These are phyloP conservation scores for Melanopsichium pennsylvanicum DNA, from an alignment of 1,284 basidiomycete genomes.

Conservation along the genomic window DNA sequence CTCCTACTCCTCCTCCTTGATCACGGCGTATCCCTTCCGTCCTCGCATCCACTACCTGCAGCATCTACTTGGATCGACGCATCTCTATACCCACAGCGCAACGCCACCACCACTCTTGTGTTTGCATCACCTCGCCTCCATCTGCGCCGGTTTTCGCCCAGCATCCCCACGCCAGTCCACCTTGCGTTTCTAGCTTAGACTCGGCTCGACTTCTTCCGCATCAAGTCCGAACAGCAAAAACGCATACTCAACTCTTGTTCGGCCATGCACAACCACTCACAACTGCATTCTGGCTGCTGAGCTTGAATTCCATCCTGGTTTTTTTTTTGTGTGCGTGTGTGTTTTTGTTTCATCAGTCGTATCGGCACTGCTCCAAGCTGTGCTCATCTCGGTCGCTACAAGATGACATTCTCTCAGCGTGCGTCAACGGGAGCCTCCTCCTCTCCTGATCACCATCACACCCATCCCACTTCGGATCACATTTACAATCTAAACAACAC, in stretches of 20 bases:
- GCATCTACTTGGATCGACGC: too few relatives aligned
- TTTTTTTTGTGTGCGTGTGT: too few relatives aligned
- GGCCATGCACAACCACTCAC: conserved; percentile 25
- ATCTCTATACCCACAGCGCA: too few relatives aligned
- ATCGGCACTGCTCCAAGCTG: background rate
- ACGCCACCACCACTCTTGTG: too few relatives aligned
- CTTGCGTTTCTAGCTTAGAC: background rate
- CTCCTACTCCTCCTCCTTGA: too few relatives aligned
- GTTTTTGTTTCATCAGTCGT: too few relatives aligned
- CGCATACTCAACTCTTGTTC: background rate
- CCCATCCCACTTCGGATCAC: background rate
- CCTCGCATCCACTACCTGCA: too few relatives aligned
- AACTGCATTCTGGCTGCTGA: conserved; percentile 12
- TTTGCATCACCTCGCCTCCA: conserved; percentile 10
- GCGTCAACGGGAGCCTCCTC: background rate
- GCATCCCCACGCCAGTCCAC: conserved; percentile 11
- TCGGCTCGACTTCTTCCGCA: conserved; percentile 16
- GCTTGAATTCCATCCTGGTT: conserved; percentile 9
- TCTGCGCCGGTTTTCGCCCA: background rate
- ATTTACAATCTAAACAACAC: background rate
- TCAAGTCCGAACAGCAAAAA: background rate
- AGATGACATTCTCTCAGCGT: conserved; percentile 8
- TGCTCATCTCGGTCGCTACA: background rate
- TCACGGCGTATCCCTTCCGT: too few relatives aligned
- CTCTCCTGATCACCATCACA: background rate